Base-by-base conservation (phyloP, 2,329 filamentous ascomycete genomes). In the Dothidotthia symphoricarpi region DNA sequence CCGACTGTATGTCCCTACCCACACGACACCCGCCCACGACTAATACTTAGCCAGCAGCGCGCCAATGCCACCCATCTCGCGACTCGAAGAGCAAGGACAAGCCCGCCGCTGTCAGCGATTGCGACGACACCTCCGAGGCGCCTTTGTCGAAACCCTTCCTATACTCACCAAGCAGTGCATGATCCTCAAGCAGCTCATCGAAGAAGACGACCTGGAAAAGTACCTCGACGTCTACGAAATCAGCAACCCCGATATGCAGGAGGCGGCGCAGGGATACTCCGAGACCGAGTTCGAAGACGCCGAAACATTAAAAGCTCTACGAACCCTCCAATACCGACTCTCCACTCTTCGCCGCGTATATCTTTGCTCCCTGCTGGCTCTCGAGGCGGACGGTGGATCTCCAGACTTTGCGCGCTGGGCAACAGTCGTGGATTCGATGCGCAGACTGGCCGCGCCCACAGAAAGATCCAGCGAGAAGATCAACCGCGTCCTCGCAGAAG, bases 51-150 rank as follows among this genome's bases (percentile, higher is more conserved):
- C 37, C 56, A 94, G 88, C 69, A 95, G 88, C 73, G 85, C 82
- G 12, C 91, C 90, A 16, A 70, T 97, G 24, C 91, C 93, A 6
- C 93, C 93, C n/a, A 85, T 96, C 43, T 94, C 86, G 51, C 82
- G 91, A 30, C 75, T 98, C 22, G 93, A 98, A 63, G 88, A 94
- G 52, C 82, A 82, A 43, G 81, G 81, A 28, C 86, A 94, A 62
- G 79, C 76, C 6, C 79, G 88, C 53, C 83, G 88, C 58, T 98
- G 93, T 61, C 73, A 83, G 45, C 81, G 88, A 46, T 72, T 98
- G 25, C 85, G 93, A 44, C 83, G 83, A 46, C 80, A 80, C n/a
- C 74, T 97, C 6, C 82, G 81, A 35, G 77, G 76, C 31, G 82
- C 81, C 43, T 81, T 95, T 45, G 76, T 76, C 26, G 78, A 83